Conservation (phyloP, 257 asterid species). For the Jasminum sambac region DNA sequence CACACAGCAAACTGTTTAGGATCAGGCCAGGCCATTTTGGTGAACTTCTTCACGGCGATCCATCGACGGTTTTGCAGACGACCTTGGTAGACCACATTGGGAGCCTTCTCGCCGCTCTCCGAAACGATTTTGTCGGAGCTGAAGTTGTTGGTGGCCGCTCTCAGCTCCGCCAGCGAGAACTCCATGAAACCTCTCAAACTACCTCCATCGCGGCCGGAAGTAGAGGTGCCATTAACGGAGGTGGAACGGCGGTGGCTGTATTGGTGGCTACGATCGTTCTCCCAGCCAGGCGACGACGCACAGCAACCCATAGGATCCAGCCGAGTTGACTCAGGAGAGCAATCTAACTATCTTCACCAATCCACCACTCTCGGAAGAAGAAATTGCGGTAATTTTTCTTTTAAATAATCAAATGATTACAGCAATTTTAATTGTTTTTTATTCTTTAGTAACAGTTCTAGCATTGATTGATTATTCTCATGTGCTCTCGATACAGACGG, state of each 20-base stretch:
- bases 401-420: not conserved
- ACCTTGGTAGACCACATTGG: constrained; percentile 83
- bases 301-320: constrained; percentile 89
- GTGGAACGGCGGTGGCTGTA: constrained; percentile 50
- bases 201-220: constrained; percentile 22
- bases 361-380: not conserved
- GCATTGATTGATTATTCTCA: no score
- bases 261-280: constrained; percentile 51
- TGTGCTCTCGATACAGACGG: no score
- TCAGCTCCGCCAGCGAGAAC: constrained; percentile 78
- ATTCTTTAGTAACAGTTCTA: no score
- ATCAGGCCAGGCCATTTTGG: constrained; percentile 93
- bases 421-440: no score
- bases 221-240: constrained; percentile 50
- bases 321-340: constrained; percentile 46
- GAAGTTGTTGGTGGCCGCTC: constrained; percentile 81
- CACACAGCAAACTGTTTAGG: constrained; percentile 88
- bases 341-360: not conserved
- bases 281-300: constrained; percentile 39
- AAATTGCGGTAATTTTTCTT: not conserved
- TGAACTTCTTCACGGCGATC: constrained; percentile 93
- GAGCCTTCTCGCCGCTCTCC: constrained; percentile 97
- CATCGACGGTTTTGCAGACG: constrained; percentile 77
- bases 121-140: constrained; percentile 88
- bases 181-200: constrained; percentile 60